phyloP scores from a whole-genome alignment of 352 stramenopile species.

The Peronosclerospora sorghi region DNA sequence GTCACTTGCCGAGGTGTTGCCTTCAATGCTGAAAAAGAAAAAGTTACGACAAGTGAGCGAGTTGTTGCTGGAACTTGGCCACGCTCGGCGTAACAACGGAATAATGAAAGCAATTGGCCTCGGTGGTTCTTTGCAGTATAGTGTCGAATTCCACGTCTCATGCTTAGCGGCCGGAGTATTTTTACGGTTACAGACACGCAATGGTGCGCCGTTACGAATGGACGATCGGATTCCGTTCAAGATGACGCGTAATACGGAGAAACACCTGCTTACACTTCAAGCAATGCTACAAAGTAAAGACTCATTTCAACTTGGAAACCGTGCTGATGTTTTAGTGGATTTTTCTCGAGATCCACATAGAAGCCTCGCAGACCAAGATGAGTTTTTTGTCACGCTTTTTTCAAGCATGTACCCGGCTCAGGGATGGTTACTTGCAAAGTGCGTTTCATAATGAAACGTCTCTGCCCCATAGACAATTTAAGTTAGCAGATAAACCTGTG shows the following conservation, averaged over 20 bases:
- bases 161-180: slow-evolving; percentile 68
- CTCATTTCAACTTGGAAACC: slow-evolving; percentile 60
- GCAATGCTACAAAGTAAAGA: slow-evolving; percentile 67
- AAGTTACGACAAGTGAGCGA: slow-evolving; percentile 60
- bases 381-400: slow-evolving; percentile 80
- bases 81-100: slow-evolving; percentile 62
- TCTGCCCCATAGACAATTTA: too few relatives aligned
- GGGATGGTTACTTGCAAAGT: slow-evolving; percentile 71
- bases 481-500: too few relatives aligned
- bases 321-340: slow-evolving; percentile 59
- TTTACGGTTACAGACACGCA: slow-evolving; percentile 66
- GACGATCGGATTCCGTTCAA: slow-evolving; percentile 74
- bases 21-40: slow-evolving; percentile 60
- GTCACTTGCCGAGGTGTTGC: slow-evolving; percentile 43
- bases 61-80: slow-evolving; percentile 46
- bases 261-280: slow-evolving; percentile 61
- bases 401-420: slow-evolving; percentile 75
- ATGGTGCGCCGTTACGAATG: slow-evolving; percentile 48
- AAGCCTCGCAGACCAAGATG: slow-evolving; percentile 74
- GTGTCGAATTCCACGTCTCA: slow-evolving; percentile 69
- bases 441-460: slow-evolving; percentile 29
- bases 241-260: slow-evolving; percentile 68
- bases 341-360: slow-evolving; percentile 53
- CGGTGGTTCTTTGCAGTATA: slow-evolving; percentile 58
- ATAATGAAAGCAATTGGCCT: slow-evolving; percentile 83